These are phyloP conservation scores for Agaricus blazei DNA, from an alignment of 768 basidiomycete genomes.

Conservation along the genomic window DNA sequence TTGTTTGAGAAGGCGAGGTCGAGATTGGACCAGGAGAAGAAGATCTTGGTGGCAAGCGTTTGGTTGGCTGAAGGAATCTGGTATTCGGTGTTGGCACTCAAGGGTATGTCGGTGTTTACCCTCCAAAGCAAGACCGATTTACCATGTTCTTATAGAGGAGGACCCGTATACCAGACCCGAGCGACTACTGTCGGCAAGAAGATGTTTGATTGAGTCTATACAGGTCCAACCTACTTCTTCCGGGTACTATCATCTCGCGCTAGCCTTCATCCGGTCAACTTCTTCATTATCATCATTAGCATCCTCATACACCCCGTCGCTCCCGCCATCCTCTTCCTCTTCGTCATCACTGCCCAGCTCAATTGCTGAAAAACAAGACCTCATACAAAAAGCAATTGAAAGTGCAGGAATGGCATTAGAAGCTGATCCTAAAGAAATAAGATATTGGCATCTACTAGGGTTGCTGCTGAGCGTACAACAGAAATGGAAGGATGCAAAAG, in stretches of 20 bases:
- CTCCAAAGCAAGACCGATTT: background rate
- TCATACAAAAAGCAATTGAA: constrained; percentile 56
- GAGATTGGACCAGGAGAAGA: constrained; percentile 44
- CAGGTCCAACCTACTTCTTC: constrained; percentile 44
- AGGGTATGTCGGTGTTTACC: constrained; percentile 40
- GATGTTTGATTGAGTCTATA: constrained; percentile 44
- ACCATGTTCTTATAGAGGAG: constrained; percentile 40
- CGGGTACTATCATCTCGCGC: constrained; percentile 76
- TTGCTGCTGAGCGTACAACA: constrained; percentile 74
- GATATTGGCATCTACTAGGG: constrained; percentile 90
- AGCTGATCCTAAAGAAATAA: constrained; percentile 50
- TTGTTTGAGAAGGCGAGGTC: constrained; percentile 57
- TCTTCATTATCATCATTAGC: constrained; percentile 21
- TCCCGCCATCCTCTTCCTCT: too few species aligned
- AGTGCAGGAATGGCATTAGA: constrained; percentile 73
- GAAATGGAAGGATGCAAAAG: constrained; percentile 73
- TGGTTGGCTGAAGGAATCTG: constrained; percentile 71
- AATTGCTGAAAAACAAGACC: too few species aligned
- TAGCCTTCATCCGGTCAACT: constrained; percentile 63
- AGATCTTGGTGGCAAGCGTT: constrained; percentile 53
- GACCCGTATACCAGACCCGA: constrained; percentile 56
- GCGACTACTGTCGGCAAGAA: constrained; percentile 54
- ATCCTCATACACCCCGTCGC: too few species aligned
- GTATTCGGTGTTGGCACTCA: constrained; percentile 60
- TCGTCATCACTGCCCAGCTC: too few species aligned